Evolutionary conservation across 1,284 basidiomycete genomes (phyloP).

Genomic region (Vanrija pseudolonga): DNA sequence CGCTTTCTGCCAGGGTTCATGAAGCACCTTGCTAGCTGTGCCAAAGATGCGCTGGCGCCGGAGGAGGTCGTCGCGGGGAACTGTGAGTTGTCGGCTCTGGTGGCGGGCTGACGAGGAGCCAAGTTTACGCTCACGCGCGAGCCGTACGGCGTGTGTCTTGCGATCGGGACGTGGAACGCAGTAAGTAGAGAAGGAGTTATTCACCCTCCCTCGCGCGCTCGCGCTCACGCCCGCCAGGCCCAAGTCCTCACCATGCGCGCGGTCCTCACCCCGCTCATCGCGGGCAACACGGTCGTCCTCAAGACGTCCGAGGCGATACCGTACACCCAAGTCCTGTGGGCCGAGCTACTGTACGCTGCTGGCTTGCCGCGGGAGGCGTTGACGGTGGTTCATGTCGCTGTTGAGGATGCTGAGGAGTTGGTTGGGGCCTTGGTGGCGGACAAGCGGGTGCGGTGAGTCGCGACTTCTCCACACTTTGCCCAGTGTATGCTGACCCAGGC

Average conservation of each 20-base stretch:
- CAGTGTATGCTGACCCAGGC: too few relatives aligned
- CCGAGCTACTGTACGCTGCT: conserved; percentile 52
- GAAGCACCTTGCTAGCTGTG: conserved; percentile 2
- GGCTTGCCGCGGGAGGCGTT: conserved; percentile 61
- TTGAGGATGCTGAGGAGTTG: conserved; percentile 52
- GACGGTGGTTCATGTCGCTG: conserved; percentile 57
- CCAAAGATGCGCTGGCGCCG: conserved; percentile 12
- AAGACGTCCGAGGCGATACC: conserved; percentile 61
- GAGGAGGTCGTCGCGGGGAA: background rate
- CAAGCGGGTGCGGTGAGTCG: conserved; percentile 49
- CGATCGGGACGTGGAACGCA: conserved; percentile 27
- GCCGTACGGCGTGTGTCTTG: conserved; percentile 26
- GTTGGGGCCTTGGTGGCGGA: conserved; percentile 58
- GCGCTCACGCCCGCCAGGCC: background rate
- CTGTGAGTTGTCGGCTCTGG: conserved; percentile 2
- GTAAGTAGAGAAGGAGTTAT: conserved; percentile 12
- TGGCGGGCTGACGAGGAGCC: too few relatives aligned
- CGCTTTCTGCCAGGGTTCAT: background rate
- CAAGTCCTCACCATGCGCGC: conserved; percentile 47
- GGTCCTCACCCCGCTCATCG: conserved; percentile 57
- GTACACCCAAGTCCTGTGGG: conserved; percentile 54
- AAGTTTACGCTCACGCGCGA: conserved; percentile 10
- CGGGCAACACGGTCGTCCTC: conserved; percentile 63
- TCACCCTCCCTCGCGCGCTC: too few relatives aligned
- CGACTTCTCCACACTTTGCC: too few relatives aligned